A percentile compares a stretch with the other conserved stretches of the same genome.
These are phyloP conservation scores for Colletotrichum truncatum DNA, from an alignment of 2,329 filamentous ascomycete species.

Conservation along the genomic window DNA sequence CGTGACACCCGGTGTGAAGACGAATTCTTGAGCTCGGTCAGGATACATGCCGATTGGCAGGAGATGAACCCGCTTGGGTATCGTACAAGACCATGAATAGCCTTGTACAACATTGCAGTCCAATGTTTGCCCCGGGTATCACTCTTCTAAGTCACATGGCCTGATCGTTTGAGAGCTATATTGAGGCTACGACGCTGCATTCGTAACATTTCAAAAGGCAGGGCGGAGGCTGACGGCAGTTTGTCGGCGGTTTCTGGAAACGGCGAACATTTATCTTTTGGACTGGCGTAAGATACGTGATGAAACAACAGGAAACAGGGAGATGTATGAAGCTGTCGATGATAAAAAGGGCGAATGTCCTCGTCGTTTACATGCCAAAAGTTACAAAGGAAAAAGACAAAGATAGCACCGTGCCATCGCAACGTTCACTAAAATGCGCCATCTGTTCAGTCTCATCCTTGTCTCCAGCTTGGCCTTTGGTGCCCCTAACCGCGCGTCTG, in stretches of 20 bases:
- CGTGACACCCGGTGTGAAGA: not conserved
- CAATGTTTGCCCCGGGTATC: conserved; percentile 13
- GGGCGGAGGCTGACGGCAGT: not conserved
- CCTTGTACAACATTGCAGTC: not conserved
- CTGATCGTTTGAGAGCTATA: not conserved
- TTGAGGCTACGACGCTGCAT: not conserved
- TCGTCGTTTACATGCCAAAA: not conserved
- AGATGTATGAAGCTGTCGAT: not conserved
- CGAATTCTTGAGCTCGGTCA: not conserved
- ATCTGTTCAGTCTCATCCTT: not conserved
- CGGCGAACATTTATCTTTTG: not conserved
- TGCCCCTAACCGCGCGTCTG: not conserved
- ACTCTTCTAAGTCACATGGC: conserved; percentile 6
- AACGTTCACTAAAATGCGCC: not conserved
- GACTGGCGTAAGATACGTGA: not conserved
- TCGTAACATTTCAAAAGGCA: not conserved
- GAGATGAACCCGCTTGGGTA: not conserved
- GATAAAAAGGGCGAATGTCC: not conserved
- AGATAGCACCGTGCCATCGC: not conserved
- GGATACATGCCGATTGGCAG: not conserved
- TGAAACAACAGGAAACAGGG: not conserved
- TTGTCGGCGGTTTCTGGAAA: not conserved
- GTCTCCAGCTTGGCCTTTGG: not conserved
- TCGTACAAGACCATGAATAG: not conserved
- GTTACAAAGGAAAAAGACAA: not conserved